These are phyloP conservation scores for Fulvia fulva DNA, from an alignment of 2,329 filamentous ascomycete genomes.

Conservation along the genomic window DNA sequence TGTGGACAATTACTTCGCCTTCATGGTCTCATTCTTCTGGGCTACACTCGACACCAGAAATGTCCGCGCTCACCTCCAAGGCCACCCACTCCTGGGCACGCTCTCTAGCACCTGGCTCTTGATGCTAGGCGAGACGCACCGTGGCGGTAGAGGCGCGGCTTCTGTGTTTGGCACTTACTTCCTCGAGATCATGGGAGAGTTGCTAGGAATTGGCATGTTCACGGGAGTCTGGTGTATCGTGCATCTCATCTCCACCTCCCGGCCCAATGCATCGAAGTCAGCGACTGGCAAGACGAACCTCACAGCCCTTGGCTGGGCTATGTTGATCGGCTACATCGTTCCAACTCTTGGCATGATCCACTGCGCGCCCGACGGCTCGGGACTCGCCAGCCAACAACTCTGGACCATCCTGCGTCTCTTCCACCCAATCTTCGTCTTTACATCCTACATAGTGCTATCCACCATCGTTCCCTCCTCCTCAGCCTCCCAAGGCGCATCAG, in stretches of 20 bases:
- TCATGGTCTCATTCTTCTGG: conserved; percentile 24
- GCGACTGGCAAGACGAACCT: background rate
- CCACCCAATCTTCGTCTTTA: conserved; percentile 20
- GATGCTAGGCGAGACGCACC: conserved; percentile 21
- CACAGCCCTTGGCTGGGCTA: conserved; percentile 18
- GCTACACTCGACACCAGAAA: conserved; percentile 18
- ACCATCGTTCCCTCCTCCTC: background rate
- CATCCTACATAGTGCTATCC: conserved; percentile 8
- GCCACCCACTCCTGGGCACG: conserved; percentile 21
- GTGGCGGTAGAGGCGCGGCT: conserved; percentile 3
- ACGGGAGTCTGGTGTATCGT: conserved; percentile 21
- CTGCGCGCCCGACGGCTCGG: conserved; percentile 15
- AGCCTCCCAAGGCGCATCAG: background rate
- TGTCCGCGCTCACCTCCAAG: conserved; percentile 19
- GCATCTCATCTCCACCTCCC: conserved; percentile 17
- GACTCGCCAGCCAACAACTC: conserved; percentile 18
- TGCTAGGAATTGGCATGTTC: conserved; percentile 21
- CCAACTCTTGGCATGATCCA: conserved; percentile 22
- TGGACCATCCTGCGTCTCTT: conserved; percentile 23
- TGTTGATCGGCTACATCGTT: conserved; percentile 19
- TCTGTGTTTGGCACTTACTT: conserved; percentile 17
- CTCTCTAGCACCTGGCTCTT: conserved; percentile 20
- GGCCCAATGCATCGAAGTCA: background rate
- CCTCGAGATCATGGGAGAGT: conserved; percentile 21
- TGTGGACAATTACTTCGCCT: conserved; percentile 23